Evolutionary conservation across 2,329 filamentous ascomycete genomes (phyloP).

Genomic region (Fusarium sp.): DNA sequence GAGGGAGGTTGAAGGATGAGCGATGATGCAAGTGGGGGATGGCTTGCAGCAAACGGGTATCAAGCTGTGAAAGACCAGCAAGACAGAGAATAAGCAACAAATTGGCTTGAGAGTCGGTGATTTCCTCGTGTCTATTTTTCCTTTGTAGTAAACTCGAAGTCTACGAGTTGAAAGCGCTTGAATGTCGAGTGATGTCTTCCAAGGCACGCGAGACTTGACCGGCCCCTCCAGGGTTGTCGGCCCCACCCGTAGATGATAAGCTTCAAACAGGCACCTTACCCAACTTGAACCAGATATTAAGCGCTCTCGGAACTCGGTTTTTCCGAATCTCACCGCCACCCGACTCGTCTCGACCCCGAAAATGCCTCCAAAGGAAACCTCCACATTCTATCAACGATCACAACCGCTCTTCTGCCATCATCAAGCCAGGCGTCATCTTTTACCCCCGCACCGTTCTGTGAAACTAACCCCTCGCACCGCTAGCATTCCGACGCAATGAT

Average conservation of each 20-base stretch:
- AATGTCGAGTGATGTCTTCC: constrained; percentile 22
- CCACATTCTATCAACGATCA: constrained; percentile 21
- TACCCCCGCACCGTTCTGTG: constrained; percentile 18
- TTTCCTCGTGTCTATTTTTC: not conserved
- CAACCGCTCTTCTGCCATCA: constrained; percentile 22
- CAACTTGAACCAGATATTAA: not conserved
- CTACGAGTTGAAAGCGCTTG: constrained; percentile 6
- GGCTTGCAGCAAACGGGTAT: constrained; percentile 23
- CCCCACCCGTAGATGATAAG: constrained; percentile 38
- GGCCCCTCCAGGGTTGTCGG: constrained; percentile 21
- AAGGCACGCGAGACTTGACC: constrained; percentile 19
- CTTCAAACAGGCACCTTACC: not conserved
- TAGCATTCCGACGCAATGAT: constrained; percentile 47
- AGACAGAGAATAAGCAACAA: not conserved
- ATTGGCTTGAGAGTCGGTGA: not conserved
- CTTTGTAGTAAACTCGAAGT: constrained; percentile 4
- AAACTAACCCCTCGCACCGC: constrained; percentile 41
- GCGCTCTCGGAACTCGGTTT: constrained; percentile 21
- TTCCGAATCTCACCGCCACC: constrained; percentile 42
- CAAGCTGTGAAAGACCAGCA: not conserved
- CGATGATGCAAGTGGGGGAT: constrained; percentile 35
- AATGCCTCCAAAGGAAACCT: constrained; percentile 35
- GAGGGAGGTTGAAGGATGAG: constrained; percentile 10
- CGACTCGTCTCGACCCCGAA: constrained; percentile 28
- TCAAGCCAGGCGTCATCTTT: constrained; percentile 25